These are phyloP conservation scores for Arthrobotrys entomopaga DNA, from an alignment of 2,329 filamentous ascomycete genomes.

Conservation along the genomic window DNA sequence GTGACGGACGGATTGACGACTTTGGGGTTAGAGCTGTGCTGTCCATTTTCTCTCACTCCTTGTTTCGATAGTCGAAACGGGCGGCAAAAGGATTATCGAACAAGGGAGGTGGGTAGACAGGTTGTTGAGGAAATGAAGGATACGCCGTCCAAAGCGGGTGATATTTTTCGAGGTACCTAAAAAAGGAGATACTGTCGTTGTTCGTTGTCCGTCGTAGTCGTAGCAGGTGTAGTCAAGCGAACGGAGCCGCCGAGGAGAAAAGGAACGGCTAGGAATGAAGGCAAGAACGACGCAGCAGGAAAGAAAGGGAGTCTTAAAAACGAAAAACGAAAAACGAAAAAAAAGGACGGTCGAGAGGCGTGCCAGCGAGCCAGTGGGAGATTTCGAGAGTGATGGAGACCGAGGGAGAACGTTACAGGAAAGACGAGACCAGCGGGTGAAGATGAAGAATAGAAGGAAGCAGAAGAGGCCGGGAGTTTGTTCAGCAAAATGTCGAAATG, in stretches of 20 bases:
- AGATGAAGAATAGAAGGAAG: slow-evolving; percentile 12
- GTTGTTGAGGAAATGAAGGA: slow-evolving; percentile 21
- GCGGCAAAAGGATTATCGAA: not conserved
- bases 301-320: too few relatives aligned
- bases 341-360: not conserved
- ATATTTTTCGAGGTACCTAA: not conserved
- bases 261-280: slow-evolving; percentile 11
- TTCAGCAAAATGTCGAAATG: slow-evolving; percentile 41
- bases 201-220: too few relatives aligned
- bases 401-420: not conserved
- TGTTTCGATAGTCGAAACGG: not conserved
- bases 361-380: not conserved
- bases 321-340: too few relatives aligned
- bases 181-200: slow-evolving; percentile 3
- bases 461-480: slow-evolving; percentile 52
- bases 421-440: not conserved
- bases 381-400: not conserved
- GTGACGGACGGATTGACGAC: slow-evolving; percentile 53
- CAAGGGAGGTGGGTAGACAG: slow-evolving; percentile 9
- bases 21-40: slow-evolving; percentile 54
- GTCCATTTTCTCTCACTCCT: slow-evolving; percentile 33
- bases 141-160: slow-evolving; percentile 50
- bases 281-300: slow-evolving; percentile 10
- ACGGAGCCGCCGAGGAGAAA: slow-evolving; percentile 35
- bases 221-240: slow-evolving; percentile 19